A percentile compares a stretch with the other conserved stretches of the same genome.
Conservation (phyloP, 108 stramenopile species). For the Cylindrotheca fusiformis region DNA sequence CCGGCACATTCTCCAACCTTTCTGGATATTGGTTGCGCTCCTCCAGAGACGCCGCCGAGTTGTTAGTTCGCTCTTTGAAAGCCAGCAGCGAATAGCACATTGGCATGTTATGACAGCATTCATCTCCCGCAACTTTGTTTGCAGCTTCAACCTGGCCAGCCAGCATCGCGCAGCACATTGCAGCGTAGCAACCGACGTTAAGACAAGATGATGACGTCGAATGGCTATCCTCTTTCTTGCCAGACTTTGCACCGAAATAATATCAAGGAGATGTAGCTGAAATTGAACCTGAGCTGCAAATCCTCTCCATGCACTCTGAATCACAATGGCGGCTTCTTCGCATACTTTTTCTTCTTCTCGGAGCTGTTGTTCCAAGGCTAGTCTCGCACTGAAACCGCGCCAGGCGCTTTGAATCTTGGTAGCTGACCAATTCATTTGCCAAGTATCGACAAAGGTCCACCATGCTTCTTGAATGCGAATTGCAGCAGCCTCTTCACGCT, state of each 20-base stretch:
- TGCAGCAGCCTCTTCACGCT: constrained; percentile 14
- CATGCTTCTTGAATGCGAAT: constrained; percentile 32
- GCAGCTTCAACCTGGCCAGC: constrained; percentile 1
- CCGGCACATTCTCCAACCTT: constrained; percentile 22
- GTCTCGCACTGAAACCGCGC: constrained; percentile 14
- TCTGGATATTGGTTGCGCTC: constrained; percentile 31
- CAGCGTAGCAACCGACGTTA: constrained; percentile 11
- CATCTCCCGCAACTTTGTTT: neutral
- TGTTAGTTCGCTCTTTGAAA: neutral
- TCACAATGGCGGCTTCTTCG: constrained; percentile 21
- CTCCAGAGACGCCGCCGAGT: neutral
- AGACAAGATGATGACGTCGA: neutral
- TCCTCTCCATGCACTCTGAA: constrained; percentile 44
- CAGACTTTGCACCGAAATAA: constrained; percentile 44
- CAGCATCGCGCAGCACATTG: constrained; percentile 25
- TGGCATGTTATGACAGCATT: constrained; percentile 8
- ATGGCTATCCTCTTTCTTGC: constrained; percentile 32
- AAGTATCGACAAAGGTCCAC: constrained; percentile 20
- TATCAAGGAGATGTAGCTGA: constrained; percentile 42
- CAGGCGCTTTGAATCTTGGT: constrained; percentile 23
- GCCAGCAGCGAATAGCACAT: neutral
- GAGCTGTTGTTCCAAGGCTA: neutral
- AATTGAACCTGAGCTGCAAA: constrained; percentile 37
- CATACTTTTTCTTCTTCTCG: neutral
- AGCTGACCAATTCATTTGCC: constrained; percentile 16